Evolutionary conservation across 2,329 filamentous ascomycete species (phyloP), one percentile per base, ranked within the genome.

Genomic region (Neonectria magnoliae): DNA sequence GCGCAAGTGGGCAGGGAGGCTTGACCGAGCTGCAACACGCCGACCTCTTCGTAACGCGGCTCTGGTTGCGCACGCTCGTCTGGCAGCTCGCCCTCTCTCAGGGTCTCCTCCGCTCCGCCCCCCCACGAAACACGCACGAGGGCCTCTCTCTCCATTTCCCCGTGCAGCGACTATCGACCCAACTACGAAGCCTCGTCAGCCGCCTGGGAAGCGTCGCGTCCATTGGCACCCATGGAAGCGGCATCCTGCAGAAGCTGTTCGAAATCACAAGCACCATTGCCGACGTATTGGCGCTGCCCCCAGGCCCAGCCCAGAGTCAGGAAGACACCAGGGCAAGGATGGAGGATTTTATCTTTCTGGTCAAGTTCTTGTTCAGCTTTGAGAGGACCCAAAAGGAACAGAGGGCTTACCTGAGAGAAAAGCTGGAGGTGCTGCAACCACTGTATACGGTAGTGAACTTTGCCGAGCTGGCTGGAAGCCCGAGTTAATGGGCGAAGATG

Each of bases 231-330:
- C 85, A 89, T 68, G 86, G 87, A 8, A 84, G 81, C 41, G 84
- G 84, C 22, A 86, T 89, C 59, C 77, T 88, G 57, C 83, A 87
- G 65, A 89, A 89, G 71, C 78, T 89, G 5, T 87, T 89, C 60
- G 87, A 89, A 69, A 86, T 89, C 65, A 85, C 85, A 0, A 87
- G 85, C 71, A 88, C 85, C 2, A 85, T 88, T 50, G 85, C 86
- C 9, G 86, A 88, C 67, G 86, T 89, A 2, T 80, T 88, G 22
- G 83, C 85, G 48, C 76, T 87, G 14, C 83, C 84, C 0, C 79
- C 81, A 7, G 80, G 79, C 0, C 80, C 81, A 0, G 65, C 68
- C 25, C 55, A 76, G 59, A 72, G 70, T 9, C 74, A 82, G 4
- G 79, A 83, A 42, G 84, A 85, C 31, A 82, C 81, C 2, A 77